Base-by-base conservation (phyloP, 176 grass and related monocot genomes). In the Rhynchospora pubera region DNA sequence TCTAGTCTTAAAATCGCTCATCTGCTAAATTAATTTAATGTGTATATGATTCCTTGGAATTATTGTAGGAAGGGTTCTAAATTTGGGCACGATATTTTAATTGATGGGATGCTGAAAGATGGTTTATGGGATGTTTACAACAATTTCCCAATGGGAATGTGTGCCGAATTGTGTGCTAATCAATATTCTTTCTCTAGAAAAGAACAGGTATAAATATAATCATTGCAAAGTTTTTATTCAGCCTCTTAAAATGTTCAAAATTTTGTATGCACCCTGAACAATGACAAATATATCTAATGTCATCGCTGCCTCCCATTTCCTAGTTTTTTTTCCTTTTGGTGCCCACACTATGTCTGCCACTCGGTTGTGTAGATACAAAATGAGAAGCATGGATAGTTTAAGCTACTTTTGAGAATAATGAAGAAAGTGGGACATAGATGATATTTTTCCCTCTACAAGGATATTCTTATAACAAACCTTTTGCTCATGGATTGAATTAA, bases 41-140 rank as follows among this genome's bases (percentile, higher is more conserved):
- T n/a, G 3, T 34, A 34, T 28, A 4, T 77, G 8, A 68, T 53
- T 19, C 79, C 46, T 60, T 85, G 14, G 76, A 83, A 62, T 63
- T 2, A 61, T 63, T 51, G 32, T 83, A 97, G 92, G 58, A 90
- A 90, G 83, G 95, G 95, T 5, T 97, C 95, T 12, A 85, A 86
- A 55, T 97, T 97, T 44, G 95, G 95, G 7, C 87, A 97, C 46
- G 95, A 94, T 55, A 87, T 68, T 6, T 85, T 97, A 7, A 28
- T 97, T n/a, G 95, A 97, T 10, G 95, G 95, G 14, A 93, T 97
- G 92, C 85, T 97, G 0, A 97, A 93, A 87, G 95, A 97, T 82
- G 95, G 95, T 12, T 5, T 98, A 50, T 98, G 95, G 95, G 95
- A 98, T 85, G 95, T 87, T 7, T 94, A 94, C 34, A 98, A 98